Evolutionary conservation across 257 asterid species (phyloP), one percentile per base, ranked within the genome.

Genomic region (Jasminum sambac): DNA sequence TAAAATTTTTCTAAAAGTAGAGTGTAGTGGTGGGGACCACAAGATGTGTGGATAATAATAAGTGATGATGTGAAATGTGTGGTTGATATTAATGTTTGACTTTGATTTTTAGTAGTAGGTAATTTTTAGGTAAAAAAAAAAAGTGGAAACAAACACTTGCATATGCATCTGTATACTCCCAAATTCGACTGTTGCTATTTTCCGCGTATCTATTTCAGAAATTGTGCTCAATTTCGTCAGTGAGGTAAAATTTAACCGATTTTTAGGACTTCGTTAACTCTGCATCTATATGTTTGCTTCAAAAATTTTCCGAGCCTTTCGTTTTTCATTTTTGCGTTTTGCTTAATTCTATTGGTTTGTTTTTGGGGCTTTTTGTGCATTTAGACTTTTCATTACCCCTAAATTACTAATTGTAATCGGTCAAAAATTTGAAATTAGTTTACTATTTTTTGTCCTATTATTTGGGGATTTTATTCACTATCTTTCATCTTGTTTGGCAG

Each of bases 191-290:
- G 8, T 72, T 68, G 44, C n/a, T 52, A 71, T 62, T 58, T 37
- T 34, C n/a, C 10, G 23, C 36, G 4, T 21, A 64, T 64, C 68
- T 36, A 44, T 74, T n/a, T 57, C 96, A 90, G 96, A 87, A 73
- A 90, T 93, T 82, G 98, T 92, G 79, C 97, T 90, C 82, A 90
- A 90, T 58, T 93, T 83, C 86, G 95, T 90, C 26, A 87, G 90
- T 73, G 97, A 90, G 95, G 98, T 90, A 82, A 23, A 0, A 25
- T 74, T 67, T 64, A 34, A 19, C 41, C 19, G 26, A 8, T 64
- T 37, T n/a, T n/a, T n/a, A n/a, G n/a, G 0, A 37, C 66, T 36
- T 70, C 43, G 37, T 9, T 3, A 13, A n/a, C 36, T 12, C 41
- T 37, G 8, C 59, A 52, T n/a, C n/a, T 26, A 13, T 14, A 8